Conservation (phyloP, 306 rosid species). For the Cucurbita moschata region DNA sequence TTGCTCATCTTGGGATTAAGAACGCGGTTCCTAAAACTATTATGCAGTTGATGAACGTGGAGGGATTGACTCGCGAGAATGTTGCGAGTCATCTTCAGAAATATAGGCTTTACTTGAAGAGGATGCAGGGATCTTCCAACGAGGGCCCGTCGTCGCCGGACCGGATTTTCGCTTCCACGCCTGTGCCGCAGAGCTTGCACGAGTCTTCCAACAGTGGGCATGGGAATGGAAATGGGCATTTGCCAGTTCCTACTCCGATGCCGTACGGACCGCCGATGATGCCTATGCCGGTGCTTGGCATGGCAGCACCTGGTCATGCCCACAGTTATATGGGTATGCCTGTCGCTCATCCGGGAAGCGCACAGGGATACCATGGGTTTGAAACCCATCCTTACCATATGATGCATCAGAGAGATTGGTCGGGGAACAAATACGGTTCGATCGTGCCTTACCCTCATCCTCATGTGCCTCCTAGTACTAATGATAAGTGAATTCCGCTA, state of each 20-base stretch:
- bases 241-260: constrained; percentile 33
- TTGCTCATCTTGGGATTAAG: constrained; percentile 73
- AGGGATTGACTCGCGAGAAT: constrained; percentile 86
- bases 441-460: constrained; percentile 26
- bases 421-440: constrained; percentile 21
- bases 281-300: constrained; percentile 45
- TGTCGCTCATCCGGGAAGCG: constrained; percentile 15
- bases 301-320: constrained; percentile 38
- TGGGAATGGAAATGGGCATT: constrained; percentile 31
- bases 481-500: neutral
- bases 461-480: constrained; percentile 6
- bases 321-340: constrained; percentile 54
- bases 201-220: constrained; percentile 31
- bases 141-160: constrained; percentile 48
- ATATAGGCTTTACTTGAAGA: constrained; percentile 77
- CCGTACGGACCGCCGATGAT: constrained; percentile 35
- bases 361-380: constrained; percentile 15
- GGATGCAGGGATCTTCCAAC: constrained; percentile 59
- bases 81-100: constrained; percentile 93
- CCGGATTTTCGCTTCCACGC: constrained; percentile 68
- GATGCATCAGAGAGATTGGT: constrained; percentile 38
- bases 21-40: constrained; percentile 95
- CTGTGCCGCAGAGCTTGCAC: constrained; percentile 59
- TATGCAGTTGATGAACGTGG: constrained; percentile 95
- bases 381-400: constrained; percentile 27